Evolutionary conservation across 2,329 filamentous ascomycete species (phyloP), one percentile per base, ranked within the genome.

Genomic region (Colletotrichum magnum): DNA sequence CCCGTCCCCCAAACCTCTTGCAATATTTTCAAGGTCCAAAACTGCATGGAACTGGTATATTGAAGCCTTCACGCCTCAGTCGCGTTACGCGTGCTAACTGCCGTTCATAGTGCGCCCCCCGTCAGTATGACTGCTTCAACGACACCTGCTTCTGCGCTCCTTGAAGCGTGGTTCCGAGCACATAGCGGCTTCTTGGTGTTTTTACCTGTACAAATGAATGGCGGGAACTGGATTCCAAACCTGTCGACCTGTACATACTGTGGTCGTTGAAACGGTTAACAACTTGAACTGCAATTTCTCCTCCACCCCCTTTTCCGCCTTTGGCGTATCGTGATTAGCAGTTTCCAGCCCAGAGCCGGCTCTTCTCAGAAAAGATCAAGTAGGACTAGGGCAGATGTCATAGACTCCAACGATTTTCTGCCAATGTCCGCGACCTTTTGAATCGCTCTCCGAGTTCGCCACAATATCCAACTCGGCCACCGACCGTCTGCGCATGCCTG

Each of bases 401-500:
- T 16, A n/a, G 59, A 58, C 39, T 71, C 66, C 5, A 66, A 6
- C 21, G 69, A 24, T n/a, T 59, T 48, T 24, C 47, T 71, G 18
- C 21, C 77, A 32, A 84, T 73, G 52, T 82, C 81, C 0, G 69
- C 70, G 13, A 86, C 73, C n/a, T 72, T 82, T 74, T 79, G 75
- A 58, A 88, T 84, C 0, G 21, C 88, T 88, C 2, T 83, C 79
- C 60, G 90, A 77, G 2, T 85, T 85, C 85, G 90, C 86, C n/a
- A 81, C 86, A 58, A 87, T 84, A 74, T 89, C 88, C 18, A 84
- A 77, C 74, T 87, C 89, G 28, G 79, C 85, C 65, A 88, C 74
- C 36, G 89, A 72, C 2, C 61, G 62, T 2, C 56, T 45, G 6
- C 5, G 66, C 66, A 13, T 69, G 66, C 28, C 66, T 50, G 16